Evolutionary conservation across 192 early-diverging fungal species (phyloP), one percentile per base, ranked within the genome.

Genomic region (Cetraspora pellucida): DNA sequence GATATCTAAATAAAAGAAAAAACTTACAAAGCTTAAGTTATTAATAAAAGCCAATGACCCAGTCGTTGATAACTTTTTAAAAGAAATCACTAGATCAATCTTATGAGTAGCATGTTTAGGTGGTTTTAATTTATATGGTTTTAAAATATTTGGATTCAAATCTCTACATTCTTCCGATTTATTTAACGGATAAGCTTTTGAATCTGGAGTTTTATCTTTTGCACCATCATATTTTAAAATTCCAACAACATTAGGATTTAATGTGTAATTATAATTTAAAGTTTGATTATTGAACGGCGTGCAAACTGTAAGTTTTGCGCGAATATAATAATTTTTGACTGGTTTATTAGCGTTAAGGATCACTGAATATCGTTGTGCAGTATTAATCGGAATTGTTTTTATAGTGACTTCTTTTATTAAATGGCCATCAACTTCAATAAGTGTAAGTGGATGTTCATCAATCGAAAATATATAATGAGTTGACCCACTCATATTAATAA

Each of bases 341-440:
- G 60, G 10, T 67, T 79, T 25, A 17, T 66, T 45, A 9, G 72
- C 72, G 0, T 2, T 52, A 30, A 79, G 44, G 23, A 79, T 75
- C 6, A 75, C 78, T 8, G 78, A 79, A 21, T 74, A 74, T n/a
- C 78, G 23, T 67, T 79, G 78, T 0, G 28, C 78, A 28, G 43
- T 19, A n/a, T 86, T 79, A 54, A 90, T 69, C 1, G 78, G 54
- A 57, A 90, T 79, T 61, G 46, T 83, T 79, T 17, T 74, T 11
- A 65, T 1, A 44, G 1, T 74, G 10, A 65, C 76, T 1, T 78
- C 80, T 60, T 89, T 80, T 13, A 86, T 84, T 50, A 86, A 81
- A 25, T 86, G 85, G 21, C 90, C 90, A 68, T 91, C 89, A 37
- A 89, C 89, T 73, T 92, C 94, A 52, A 96, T 92, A 10, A 96